Percentiles rank a stretch among this genome's conserved stretches.
Evolutionary conservation across 148 eudicot species (phyloP).

Genomic region (Rhododendron williamsianum): DNA sequence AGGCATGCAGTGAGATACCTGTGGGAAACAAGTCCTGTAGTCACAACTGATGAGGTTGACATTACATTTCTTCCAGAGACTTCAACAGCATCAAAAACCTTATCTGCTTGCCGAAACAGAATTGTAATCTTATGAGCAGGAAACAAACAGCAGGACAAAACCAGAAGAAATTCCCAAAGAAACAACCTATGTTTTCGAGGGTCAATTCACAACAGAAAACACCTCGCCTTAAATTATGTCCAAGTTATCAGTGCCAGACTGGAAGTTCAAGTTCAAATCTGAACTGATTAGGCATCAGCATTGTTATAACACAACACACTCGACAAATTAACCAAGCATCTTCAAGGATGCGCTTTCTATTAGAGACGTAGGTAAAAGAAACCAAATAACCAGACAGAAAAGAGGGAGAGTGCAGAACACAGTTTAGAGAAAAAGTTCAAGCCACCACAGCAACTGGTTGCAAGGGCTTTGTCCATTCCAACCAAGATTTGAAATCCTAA

Average conservation of each 20-base stretch:
- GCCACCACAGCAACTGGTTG: constrained; percentile 5
- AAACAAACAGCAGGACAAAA: background rate
- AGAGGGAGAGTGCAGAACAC: background rate
- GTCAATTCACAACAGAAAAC: background rate
- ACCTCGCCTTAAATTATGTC: background rate
- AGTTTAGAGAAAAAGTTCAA: background rate
- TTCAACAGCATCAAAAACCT: constrained; percentile 81
- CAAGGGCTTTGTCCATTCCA: background rate
- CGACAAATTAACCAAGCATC: background rate
- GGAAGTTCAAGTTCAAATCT: background rate
- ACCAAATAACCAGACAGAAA: background rate
- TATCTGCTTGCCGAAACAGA: constrained; percentile 32
- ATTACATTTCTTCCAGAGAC: constrained; percentile 68
- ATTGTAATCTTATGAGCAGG: background rate
- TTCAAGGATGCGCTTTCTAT: background rate
- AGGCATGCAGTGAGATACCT: constrained; percentile 23
- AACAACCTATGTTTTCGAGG: background rate
- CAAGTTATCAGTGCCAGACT: background rate
- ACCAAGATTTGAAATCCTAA: background rate
- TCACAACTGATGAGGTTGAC: constrained; percentile 64
- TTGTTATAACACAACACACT: background rate
- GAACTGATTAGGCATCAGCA: background rate
- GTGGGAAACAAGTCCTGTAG: constrained; percentile 61
- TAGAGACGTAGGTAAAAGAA: background rate
- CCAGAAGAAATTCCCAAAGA: constrained; percentile 3